Conservation (phyloP, 202 grass and related monocot genomes). For the Schoenoplectus tabernaemontani region DNA sequence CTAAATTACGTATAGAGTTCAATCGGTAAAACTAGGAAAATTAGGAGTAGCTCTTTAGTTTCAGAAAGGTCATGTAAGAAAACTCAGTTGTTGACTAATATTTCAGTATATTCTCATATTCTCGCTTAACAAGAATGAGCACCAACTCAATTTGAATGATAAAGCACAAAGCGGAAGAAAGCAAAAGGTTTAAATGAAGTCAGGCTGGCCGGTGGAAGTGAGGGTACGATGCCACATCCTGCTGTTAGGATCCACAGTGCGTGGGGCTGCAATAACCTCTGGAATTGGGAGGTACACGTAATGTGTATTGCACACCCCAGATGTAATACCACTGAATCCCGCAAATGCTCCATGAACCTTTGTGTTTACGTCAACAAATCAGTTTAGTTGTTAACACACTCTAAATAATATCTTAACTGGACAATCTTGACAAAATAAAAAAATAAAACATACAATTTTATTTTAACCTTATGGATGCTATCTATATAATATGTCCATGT, state of each 20-base stretch:
- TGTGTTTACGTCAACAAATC: slow-evolving; percentile 9
- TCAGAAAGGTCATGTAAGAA: slow-evolving; percentile 1
- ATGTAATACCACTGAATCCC: slow-evolving; percentile 89
- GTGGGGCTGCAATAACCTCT: slow-evolving; percentile 61
- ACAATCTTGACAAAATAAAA: neutral
- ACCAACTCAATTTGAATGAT: neutral
- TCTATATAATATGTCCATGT: neutral
- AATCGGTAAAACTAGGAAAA: neutral
- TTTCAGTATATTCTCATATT: neutral
- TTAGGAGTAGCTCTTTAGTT: neutral
- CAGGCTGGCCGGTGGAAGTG: slow-evolving; percentile 77
- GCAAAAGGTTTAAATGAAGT: slow-evolving; percentile 46
- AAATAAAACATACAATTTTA: neutral
- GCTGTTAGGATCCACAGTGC: slow-evolving; percentile 74
- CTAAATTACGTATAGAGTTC: neutral
- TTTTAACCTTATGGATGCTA: neutral
- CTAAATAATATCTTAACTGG: neutral
- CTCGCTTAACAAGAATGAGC: slow-evolving; percentile 8
- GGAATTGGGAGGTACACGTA: slow-evolving; percentile 76
- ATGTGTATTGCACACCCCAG: slow-evolving; percentile 71
- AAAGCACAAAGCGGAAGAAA: neutral
- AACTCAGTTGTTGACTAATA: neutral
- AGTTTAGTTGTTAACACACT: neutral
- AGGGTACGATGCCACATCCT: slow-evolving; percentile 98
- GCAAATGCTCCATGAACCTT: slow-evolving; percentile 97